phyloP scores from a whole-genome alignment of 2,329 filamentous ascomycete species.

The Chalaropsis ovoidea region DNA sequence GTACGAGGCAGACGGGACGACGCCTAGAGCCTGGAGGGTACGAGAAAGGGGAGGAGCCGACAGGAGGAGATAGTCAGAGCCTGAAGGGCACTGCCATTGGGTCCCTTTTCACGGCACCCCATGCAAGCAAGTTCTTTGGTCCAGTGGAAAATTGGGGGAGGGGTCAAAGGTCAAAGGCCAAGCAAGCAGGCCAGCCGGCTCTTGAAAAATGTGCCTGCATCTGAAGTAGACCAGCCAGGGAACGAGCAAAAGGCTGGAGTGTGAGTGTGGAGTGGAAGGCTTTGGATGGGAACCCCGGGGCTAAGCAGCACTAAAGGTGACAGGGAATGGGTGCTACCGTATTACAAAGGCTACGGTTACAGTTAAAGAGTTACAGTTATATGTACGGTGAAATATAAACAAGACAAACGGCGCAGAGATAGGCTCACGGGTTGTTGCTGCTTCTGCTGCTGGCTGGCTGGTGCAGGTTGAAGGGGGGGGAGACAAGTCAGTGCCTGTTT shows the following conservation, averaged over 20 bases:
- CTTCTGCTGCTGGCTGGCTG: too few relatives aligned
- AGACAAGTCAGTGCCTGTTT: not conserved
- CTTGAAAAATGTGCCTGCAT: not conserved
- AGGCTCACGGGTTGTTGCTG: not conserved
- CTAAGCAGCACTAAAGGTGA: not conserved
- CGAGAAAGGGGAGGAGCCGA: not conserved
- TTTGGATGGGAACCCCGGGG: not conserved
- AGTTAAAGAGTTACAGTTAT: conserved; percentile 3
- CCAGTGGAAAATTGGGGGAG: too few relatives aligned
- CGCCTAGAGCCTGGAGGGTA: not conserved
- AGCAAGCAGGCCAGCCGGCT: not conserved
- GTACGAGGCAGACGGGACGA: conserved; percentile 10
- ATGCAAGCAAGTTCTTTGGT: too few relatives aligned
- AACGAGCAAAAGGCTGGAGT: not conserved
- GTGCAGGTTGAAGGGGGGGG: not conserved
- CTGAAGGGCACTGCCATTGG: not conserved
- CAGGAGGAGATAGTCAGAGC: not conserved
- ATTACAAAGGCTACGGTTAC: not conserved
- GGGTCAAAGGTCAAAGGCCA: too few relatives aligned
- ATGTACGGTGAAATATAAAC: conserved; percentile 3
- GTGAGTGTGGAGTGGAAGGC: not conserved
- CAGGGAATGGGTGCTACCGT: not conserved
- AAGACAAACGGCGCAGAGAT: not conserved
- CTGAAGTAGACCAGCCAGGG: not conserved
- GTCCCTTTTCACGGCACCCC: too few relatives aligned